Evolutionary conservation across 2,329 filamentous ascomycete genomes (phyloP).

Genomic region (Botrytis paeoniae): DNA sequence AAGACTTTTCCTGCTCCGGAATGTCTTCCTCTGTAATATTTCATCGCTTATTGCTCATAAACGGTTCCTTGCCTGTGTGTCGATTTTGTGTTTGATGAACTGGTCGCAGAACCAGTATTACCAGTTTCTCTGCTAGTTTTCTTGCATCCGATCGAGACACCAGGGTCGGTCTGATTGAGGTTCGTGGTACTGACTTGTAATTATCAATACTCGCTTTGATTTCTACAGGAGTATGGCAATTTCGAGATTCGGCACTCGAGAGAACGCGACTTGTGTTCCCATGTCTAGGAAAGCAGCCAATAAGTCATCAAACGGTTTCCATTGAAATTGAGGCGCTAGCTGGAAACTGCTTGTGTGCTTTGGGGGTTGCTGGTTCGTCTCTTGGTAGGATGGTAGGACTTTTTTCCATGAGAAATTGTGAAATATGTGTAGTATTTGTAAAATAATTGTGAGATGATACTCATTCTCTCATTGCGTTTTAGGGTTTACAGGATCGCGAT

Average conservation of each 20-base stretch:
- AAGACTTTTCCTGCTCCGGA: background rate
- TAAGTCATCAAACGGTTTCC: too few relatives aligned
- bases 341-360: too few relatives aligned
- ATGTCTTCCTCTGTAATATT: background rate
- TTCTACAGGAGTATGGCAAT: background rate
- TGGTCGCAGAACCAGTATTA: background rate
- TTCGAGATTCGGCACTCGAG: background rate
- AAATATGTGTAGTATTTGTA: too few relatives aligned
- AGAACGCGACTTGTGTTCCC: background rate
- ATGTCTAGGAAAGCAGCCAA: too few relatives aligned
- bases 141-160: background rate
- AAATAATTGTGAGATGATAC: too few relatives aligned
- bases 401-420: too few relatives aligned
- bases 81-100: background rate
- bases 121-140: background rate
- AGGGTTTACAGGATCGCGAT: too few relatives aligned
- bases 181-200: background rate
- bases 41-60: background rate
- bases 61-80: background rate
- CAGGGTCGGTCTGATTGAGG: background rate
- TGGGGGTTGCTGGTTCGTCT: too few relatives aligned
- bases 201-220: accelerated
- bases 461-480: too few relatives aligned
- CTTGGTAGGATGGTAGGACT: too few relatives aligned
- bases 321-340: too few relatives aligned